Evolutionary conservation across 169 alveolate genomes (phyloP).

Genomic region (Plasmodium yoelii): DNA sequence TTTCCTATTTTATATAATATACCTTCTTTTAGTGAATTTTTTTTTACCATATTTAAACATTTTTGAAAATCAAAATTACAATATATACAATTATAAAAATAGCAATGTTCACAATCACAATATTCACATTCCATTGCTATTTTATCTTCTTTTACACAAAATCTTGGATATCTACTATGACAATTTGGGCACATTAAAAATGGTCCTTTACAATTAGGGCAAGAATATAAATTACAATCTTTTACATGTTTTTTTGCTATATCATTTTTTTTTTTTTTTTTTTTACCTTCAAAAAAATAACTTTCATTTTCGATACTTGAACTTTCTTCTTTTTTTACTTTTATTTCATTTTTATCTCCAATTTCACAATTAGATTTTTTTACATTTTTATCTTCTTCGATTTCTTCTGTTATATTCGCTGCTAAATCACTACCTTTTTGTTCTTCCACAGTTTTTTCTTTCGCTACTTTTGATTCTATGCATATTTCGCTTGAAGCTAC

Average conservation of each 20-base stretch:
- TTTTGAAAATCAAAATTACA: conserved; percentile 80
- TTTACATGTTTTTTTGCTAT: conserved; percentile 49
- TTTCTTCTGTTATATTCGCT: conserved; percentile 2
- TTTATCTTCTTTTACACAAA: conserved; percentile 79
- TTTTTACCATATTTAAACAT: conserved; percentile 73
- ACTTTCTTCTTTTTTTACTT: conserved; percentile 33
- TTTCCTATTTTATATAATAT: conserved; percentile 88
- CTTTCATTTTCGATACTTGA: conserved; percentile 24
- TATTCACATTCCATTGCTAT: conserved; percentile 83
- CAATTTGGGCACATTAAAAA: conserved; percentile 87
- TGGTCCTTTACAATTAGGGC: conserved; percentile 87
- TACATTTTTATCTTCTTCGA: background rate
- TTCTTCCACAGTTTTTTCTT: conserved; percentile 16
- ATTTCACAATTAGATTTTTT: background rate
- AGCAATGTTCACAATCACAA: conserved; percentile 76
- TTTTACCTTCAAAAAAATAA: conserved; percentile 71
- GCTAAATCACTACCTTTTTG: background rate
- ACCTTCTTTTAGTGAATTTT: conserved; percentile 85
- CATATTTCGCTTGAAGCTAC: background rate
- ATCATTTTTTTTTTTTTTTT: conserved; percentile 54
- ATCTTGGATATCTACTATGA: conserved; percentile 79
- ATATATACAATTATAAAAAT: conserved; percentile 65
- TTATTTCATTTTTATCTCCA: conserved; percentile 4
- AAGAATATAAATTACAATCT: conserved; percentile 77
- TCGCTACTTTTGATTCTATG: background rate